Evolutionary conservation across 2,329 filamentous ascomycete species (phyloP), one percentile per base, ranked within the genome.

Genomic region (Aspergillus oerlinghausenensis): DNA sequence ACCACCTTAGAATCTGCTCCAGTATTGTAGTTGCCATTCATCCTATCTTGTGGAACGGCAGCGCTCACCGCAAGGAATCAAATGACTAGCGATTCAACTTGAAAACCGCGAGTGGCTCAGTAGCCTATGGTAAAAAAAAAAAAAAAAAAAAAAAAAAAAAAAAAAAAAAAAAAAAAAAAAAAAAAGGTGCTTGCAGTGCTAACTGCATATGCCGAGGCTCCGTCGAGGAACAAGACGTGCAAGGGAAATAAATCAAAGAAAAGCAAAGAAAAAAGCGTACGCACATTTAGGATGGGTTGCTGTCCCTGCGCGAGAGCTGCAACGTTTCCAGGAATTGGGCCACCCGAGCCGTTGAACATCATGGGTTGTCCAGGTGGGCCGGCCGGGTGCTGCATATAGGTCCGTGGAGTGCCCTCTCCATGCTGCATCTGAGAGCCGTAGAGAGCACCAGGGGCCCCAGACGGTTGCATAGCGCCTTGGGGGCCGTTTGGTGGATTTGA

Each of bases 251-350:
- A 54, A 25, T 29, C 28, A 11, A 19, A 51, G 21, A 29, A 14
- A 17, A 21, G n/a, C 3, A 42, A 17, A 7, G 21, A 43, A 11
- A 35, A 19, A 25, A 2, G 14, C 35, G 11, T 29, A 79, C 81
- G 79, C 65, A 83, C 81, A 71, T 85, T 85, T 40, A 95, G 76
- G 65, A 95, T 95, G 4, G 90, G 90, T 70, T 94, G 90, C 72
- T 93, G 90, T 40, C 88, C 88, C 73, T 92, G 89, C 11, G 85
- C 83, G 70, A 90, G 80, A 17, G 82, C 82, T 59, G 82, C 80
- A 40, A 84, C 78, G 58, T 80, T 79, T 55, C 75, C 73, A 23
- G 76, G 72, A 47, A 79, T 76, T 54, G 78, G 76, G 55, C 77
- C 69, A 51, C 75, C 67, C 56, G 74, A 61, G 57, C 72, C 70